Conservation (phyloP, 2,329 filamentous ascomycete genomes). For the Iodosphaeria phyllophila region DNA sequence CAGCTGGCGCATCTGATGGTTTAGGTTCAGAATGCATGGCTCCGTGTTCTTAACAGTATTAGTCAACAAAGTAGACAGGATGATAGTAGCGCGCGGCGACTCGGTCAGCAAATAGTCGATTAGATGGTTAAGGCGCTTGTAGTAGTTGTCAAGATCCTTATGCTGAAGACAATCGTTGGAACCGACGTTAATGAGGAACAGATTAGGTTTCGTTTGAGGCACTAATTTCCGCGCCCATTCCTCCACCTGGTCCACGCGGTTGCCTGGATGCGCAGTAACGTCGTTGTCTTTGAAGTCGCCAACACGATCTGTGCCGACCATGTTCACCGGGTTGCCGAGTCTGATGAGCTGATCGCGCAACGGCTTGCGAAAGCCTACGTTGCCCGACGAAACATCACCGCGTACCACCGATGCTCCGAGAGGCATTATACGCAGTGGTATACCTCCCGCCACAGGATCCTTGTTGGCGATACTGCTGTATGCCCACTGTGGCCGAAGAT, state of each 20-base stretch:
- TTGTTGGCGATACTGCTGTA: conserved; percentile 4
- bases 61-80: conserved; percentile 10
- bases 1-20: too few relatives aligned
- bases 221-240: conserved; percentile 6
- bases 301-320: conserved; percentile 11
- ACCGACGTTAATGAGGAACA: conserved; percentile 12
- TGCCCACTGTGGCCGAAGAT: too few relatives aligned
- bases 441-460: too few relatives aligned
- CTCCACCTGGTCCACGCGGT: conserved; percentile 10
- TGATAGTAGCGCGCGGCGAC: conserved; percentile 8
- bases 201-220: conserved; percentile 8
- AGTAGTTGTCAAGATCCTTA: conserved; percentile 6
- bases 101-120: conserved; percentile 8
- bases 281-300: conserved; percentile 12
- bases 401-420: conserved; percentile 9
- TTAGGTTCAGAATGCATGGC: conserved; percentile 7
- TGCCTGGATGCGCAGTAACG: conserved; percentile 10
- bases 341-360: conserved; percentile 11
- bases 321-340: conserved; percentile 8
- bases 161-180: conserved; percentile 12
- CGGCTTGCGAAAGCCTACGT: conserved; percentile 8
- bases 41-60: conserved; percentile 7
- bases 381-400: conserved; percentile 8
- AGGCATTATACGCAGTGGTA: conserved; percentile 10
- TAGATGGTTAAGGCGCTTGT: conserved; percentile 6